These are phyloP conservation scores for Phaeosphaeria sp. DNA, from an alignment of 2,329 filamentous ascomycete genomes.

Conservation along the genomic window DNA sequence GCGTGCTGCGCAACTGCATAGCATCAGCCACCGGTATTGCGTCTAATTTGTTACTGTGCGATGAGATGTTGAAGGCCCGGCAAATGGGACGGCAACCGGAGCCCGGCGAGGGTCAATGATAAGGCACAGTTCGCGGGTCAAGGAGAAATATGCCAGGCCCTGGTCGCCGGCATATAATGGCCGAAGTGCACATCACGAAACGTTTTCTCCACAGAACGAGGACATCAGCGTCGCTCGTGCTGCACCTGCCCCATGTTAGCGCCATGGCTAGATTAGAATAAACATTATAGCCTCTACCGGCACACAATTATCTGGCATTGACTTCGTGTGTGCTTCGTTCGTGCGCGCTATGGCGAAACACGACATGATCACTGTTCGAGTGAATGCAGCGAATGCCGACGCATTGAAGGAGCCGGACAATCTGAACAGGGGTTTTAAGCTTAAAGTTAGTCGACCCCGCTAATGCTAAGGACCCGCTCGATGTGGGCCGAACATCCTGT, in stretches of 20 bases:
- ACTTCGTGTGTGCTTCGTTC: not conserved
- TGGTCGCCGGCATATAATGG: not conserved
- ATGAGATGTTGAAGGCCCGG: slow-evolving; percentile 95
- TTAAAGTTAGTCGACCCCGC: slow-evolving; percentile 22
- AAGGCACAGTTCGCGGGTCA: not conserved
- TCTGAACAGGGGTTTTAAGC: slow-evolving; percentile 18
- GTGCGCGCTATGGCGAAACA: not conserved
- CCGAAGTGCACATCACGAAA: not conserved
- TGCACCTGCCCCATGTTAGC: not conserved
- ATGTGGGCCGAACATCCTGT: not conserved
- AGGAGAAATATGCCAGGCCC: not conserved
- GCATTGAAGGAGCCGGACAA: not conserved
- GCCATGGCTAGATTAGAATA: not conserved
- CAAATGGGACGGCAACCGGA: slow-evolving; percentile 72
- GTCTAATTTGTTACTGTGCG: slow-evolving; percentile 91
- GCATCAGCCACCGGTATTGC: slow-evolving; percentile 95
- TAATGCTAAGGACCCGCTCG: slow-evolving; percentile 7
- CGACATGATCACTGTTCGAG: not conserved
- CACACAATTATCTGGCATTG: not conserved
- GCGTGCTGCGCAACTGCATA: slow-evolving; percentile 90
- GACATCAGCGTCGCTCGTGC: not conserved
- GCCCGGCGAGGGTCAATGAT: slow-evolving; percentile 29
- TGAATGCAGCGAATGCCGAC: too few relatives aligned
- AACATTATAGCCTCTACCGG: not conserved
- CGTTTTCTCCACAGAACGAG: not conserved